Evolutionary conservation across 352 stramenopile species (phyloP), one percentile per base, ranked within the genome.

Genomic region (Globisporangium alternatum): DNA sequence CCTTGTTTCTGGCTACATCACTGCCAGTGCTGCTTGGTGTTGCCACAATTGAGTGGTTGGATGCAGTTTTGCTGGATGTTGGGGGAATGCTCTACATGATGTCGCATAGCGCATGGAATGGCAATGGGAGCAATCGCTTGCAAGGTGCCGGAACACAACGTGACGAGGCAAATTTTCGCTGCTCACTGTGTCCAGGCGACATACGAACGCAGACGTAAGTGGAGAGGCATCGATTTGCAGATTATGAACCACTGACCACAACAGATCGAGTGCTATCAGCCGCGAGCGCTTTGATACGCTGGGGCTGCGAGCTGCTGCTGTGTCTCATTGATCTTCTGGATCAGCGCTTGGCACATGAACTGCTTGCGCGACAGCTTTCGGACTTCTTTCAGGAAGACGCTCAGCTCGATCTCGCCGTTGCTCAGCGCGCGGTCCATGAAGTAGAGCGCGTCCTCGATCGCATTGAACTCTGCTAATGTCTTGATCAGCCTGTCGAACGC

Each of bases 391-490:
- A 97, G 56, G 63, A 97, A 97, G 8, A 80, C 64, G 13, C 74
- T 74, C 9, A 96, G 71, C 45, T 91, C 79, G n/a, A 97, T 93
- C 60, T 92, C 82, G 30, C 85, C 87, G 49, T 97, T 96, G 70
- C 85, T 88, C 53, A 97, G 64, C 5, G 86, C 89, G 17, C 87
- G 83, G 60, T 97, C 91, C 81, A 97, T 78, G 60, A 97, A 96
- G 74, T 97, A 97, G 33, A 97, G 81, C 25, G 86, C 86, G 58
- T 97, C 91, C 60, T 97, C 90, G 44, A 97, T 95, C 19, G 91
- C 78, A 41, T 96, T 77, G 65, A 94, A 85, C 59, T 97, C 89
- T 3, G 91, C 86, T 19, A 96, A 70, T 15, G 90, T 86, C 39
- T 80, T 75, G 47, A 97, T 69, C 60, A 96, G 69, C 56, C 84